Evolutionary conservation across 345 rosid genomes (phyloP).

Genomic region (Linum usitatissimum): DNA sequence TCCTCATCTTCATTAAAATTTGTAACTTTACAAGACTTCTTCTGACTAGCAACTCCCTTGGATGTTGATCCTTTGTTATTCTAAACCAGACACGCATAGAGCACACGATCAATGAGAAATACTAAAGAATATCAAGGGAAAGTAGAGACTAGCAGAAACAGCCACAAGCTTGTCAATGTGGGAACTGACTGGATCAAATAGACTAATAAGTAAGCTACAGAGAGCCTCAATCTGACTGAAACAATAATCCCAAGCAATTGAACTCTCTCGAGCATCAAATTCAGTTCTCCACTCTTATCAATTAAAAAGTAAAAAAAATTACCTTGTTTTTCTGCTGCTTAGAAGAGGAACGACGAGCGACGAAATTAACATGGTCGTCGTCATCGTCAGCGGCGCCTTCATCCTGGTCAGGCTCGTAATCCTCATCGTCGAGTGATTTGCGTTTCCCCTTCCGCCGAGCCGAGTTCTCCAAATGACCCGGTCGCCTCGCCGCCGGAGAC

Average conservation of each 20-base stretch:
- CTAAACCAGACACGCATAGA: conserved; percentile 15
- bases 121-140: conserved; percentile 4
- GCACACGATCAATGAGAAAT: no score
- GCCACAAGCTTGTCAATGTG: not conserved
- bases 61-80: conserved; percentile 20
- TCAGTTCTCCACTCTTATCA: not conserved
- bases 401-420: conserved; percentile 39
- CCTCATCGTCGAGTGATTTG: conserved; percentile 46
- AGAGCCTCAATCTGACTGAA: not conserved
- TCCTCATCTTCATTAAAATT: conserved; percentile 32
- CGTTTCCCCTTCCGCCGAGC: conserved; percentile 29
- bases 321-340: conserved; percentile 25
- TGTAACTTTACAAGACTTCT: conserved; percentile 21
- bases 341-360: conserved; percentile 15
- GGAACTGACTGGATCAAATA: not conserved
- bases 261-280: not conserved
- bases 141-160: conserved; percentile 3
- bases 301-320: conserved; percentile 1
- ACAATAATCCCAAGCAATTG: not conserved
- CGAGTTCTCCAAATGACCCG: conserved; percentile 5
- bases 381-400: conserved; percentile 18
- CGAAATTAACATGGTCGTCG: conserved; percentile 22
- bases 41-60: conserved; percentile 24
- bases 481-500: conserved; percentile 21
- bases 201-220: no score